These are phyloP conservation scores for Rhododendron mucronatum DNA, from an alignment of 148 eudicot genomes.

Conservation along the genomic window DNA sequence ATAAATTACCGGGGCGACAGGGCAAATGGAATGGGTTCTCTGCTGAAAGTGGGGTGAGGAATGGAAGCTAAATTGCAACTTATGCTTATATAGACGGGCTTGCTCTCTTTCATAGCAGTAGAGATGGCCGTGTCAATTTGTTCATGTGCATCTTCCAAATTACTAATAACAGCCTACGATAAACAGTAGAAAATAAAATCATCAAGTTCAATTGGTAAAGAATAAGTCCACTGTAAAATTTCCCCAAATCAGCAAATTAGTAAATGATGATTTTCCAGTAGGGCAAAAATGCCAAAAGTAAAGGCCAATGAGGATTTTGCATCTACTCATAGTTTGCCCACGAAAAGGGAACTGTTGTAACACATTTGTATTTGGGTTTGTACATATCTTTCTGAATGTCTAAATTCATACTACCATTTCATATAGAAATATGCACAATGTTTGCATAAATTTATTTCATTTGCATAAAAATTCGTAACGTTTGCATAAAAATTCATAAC, in stretches of 20 bases:
- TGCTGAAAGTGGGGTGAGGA: conserved; percentile 19
- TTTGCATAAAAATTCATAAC: not conserved
- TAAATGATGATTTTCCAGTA: not conserved
- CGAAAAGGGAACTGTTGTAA: not conserved
- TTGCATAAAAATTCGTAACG: not conserved
- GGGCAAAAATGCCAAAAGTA: not conserved
- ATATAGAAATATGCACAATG: not conserved
- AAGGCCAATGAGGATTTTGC: not conserved
- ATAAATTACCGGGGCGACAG: conserved; percentile 10
- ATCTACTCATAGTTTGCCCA: not conserved
- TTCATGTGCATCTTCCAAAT: conserved; percentile 14
- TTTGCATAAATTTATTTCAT: not conserved
- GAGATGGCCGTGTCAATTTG: conserved; percentile 15
- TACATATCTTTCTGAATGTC: not conserved
- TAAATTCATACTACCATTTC: not conserved
- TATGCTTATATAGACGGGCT: conserved; percentile 11
- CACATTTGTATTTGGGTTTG: not conserved
- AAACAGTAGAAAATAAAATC: not conserved
- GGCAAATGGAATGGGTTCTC: conserved; percentile 11
- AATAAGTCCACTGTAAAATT: not conserved
- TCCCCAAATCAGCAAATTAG: not conserved
- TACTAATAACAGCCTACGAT: conserved; percentile 5
- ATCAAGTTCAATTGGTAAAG: not conserved
- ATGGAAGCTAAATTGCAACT: conserved; percentile 15
- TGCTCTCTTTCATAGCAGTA: conserved; percentile 16